Evolutionary conservation across 2,329 filamentous ascomycete species (phyloP).

Genomic region (Colletotrichum sp.): DNA sequence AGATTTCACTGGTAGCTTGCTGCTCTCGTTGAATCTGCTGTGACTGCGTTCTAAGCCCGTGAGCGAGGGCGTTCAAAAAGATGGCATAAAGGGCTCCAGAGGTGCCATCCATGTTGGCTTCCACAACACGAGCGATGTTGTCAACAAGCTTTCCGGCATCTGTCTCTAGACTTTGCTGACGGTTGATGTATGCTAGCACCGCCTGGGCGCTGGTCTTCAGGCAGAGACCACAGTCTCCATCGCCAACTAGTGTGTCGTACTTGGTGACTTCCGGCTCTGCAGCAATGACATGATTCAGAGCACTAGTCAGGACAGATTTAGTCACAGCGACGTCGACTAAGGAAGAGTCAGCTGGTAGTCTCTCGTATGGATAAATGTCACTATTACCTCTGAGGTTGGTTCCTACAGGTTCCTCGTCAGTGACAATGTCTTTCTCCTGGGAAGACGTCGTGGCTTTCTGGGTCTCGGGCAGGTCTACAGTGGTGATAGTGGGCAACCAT

Average conservation of each 20-base stretch:
- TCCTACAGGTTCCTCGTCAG: not conserved
- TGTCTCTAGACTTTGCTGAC: not conserved
- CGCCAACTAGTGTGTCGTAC: conserved; percentile 33
- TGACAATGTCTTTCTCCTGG: not conserved
- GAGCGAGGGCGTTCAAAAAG: conserved; percentile 73
- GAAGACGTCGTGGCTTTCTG: not conserved
- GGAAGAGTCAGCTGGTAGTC: not conserved
- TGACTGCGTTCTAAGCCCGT: conserved; percentile 31
- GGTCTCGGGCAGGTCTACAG: not conserved
- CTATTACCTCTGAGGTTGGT: not conserved
- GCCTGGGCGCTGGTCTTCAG: conserved; percentile 56
- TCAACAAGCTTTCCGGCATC: not conserved
- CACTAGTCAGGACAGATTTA: not conserved
- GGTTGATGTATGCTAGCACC: conserved; percentile 57
- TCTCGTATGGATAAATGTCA: not conserved
- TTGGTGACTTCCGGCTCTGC: conserved; percentile 32
- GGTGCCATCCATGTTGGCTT: conserved; percentile 75
- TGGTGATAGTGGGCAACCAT: not conserved
- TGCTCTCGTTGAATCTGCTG: not conserved
- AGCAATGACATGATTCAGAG: conserved; percentile 40
- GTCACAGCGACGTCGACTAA: not conserved
- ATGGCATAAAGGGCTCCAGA: conserved; percentile 78
- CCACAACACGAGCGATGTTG: conserved; percentile 59
- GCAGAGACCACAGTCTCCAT: conserved; percentile 36
- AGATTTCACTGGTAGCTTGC: not conserved